phyloP scores from a whole-genome alignment of 164 flowering plant genomes.

The Sextonia rubra region DNA sequence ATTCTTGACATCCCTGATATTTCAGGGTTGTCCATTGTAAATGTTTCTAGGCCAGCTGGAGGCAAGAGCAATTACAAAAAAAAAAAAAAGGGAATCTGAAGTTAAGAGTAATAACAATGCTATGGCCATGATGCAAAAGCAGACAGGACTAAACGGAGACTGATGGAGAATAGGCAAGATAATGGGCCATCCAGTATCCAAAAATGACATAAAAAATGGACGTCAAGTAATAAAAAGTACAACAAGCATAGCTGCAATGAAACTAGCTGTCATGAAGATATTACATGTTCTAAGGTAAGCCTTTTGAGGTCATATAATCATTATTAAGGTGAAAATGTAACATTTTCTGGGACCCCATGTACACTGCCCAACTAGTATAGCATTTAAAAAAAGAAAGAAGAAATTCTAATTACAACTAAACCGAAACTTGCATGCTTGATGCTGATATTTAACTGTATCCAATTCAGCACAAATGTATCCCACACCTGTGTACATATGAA shows the following conservation, averaged over 20 bases:
- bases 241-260: background rate
- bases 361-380: too few species aligned
- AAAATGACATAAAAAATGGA: background rate
- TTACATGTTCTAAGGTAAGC: background rate
- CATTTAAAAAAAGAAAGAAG: too few species aligned
- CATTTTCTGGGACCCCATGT: too few species aligned
- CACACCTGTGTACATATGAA: conserved; percentile 88
- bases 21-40: background rate
- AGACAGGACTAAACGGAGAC: background rate
- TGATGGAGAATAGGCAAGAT: background rate
- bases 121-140: background rate
- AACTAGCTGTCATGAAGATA: background rate
- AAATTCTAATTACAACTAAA: too few species aligned
- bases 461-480: background rate
- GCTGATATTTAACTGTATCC: background rate
- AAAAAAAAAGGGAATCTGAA: background rate
- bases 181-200: background rate
- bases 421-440: background rate
- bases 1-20: background rate
- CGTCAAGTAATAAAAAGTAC: background rate
- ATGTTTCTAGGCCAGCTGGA: background rate
- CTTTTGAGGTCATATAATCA: background rate
- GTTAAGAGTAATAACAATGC: too few species aligned
- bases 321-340: too few species aligned
- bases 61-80: background rate